Evolutionary conservation across 345 rosid genomes (phyloP).

Genomic region (Gossypium australe): DNA sequence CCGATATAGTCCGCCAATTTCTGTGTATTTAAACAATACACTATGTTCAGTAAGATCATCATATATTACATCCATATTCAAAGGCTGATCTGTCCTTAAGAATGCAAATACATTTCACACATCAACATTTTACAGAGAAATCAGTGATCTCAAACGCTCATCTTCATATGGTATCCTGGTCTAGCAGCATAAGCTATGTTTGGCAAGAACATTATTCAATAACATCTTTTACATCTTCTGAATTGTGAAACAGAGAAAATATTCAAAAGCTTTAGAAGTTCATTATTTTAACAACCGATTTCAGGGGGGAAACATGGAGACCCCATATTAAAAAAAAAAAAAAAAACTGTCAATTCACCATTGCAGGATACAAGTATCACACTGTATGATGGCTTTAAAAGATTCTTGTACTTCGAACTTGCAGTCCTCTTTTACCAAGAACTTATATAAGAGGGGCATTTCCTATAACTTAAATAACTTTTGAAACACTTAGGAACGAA

Average conservation of each 20-base stretch:
- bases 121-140: not conserved
- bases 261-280: not conserved
- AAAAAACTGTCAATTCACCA: not conserved
- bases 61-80: not conserved
- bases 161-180: not conserved
- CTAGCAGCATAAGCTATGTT: not conserved
- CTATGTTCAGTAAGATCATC: not conserved
- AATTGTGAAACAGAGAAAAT: not conserved
- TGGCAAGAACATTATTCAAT: not conserved
- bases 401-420: not conserved
- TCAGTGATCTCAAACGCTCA: not conserved
- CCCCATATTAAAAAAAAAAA: not conserved
- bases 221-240: not conserved
- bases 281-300: not conserved
- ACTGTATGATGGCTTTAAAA: conserved; percentile 15
- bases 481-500: not conserved
- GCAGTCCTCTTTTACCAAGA: not conserved
- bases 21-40: conserved; percentile 39
- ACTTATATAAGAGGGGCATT: not conserved
- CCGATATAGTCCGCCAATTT: conserved; percentile 93
- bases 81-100: conserved; percentile 11
- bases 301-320: not conserved
- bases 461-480: not conserved
- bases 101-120: not conserved
- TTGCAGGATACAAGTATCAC: conserved; percentile 7